Evolutionary conservation across 352 stramenopile species (phyloP).

Genomic region (Nothophytophthora sp.): DNA sequence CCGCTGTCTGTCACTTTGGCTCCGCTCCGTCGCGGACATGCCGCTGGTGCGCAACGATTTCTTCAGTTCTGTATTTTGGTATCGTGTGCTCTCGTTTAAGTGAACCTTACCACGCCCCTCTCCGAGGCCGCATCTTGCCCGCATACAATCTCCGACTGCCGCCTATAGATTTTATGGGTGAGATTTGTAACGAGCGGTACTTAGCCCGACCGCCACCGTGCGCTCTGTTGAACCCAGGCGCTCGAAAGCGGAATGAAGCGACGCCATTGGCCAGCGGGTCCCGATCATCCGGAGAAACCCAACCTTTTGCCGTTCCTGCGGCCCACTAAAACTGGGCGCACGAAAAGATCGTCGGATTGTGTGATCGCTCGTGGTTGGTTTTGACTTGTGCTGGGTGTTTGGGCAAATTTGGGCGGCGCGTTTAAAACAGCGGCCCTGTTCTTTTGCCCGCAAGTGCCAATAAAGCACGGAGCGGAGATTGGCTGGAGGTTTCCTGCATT

Average conservation of each 20-base stretch:
- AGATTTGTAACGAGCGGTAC: constrained; percentile 23
- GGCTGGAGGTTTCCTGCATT: no score
- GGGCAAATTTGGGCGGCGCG: background rate
- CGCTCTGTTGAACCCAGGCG: constrained; percentile 13
- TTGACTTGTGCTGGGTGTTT: background rate
- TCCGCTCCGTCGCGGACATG: no score
- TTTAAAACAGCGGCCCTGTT: constrained; percentile 16
- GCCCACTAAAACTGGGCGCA: no score
- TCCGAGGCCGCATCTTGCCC: background rate
- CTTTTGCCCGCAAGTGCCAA: constrained; percentile 23
- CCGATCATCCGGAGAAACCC: constrained; percentile 25
- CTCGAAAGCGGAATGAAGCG: background rate
- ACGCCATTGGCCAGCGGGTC: constrained; percentile 8
- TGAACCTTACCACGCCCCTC: constrained; percentile 1
- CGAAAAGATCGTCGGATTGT: constrained; percentile 3
- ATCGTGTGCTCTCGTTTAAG: constrained; percentile 9
- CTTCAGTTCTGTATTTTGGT: background rate
- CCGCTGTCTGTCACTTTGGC: no score
- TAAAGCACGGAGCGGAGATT: no score
- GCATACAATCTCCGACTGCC: constrained; percentile 4
- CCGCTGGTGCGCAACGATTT: background rate
- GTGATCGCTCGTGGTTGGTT: background rate
- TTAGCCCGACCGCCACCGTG: constrained; percentile 7
- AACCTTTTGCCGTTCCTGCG: no score
- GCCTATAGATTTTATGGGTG: constrained; percentile 27